Percentiles rank a stretch among this genome's conserved stretches.
Conservation (phyloP, 1,284 basidiomycete genomes). For the Irpex rosettiformis region DNA sequence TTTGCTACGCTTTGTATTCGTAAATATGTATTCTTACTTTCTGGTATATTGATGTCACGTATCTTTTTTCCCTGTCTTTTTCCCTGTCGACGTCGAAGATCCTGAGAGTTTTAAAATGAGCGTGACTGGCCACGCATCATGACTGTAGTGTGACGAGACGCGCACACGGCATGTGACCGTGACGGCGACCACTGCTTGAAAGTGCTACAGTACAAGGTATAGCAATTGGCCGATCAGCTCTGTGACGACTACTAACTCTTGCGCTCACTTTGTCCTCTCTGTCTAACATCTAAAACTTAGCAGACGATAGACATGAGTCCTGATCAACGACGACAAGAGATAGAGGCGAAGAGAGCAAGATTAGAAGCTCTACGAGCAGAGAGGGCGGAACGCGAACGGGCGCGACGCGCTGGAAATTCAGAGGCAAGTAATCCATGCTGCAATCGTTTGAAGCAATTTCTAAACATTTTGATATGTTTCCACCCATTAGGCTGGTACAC, state of each 20-base stretch:
- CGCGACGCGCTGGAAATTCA: not conserved
- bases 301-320: not conserved
- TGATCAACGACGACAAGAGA: not conserved
- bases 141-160: not conserved
- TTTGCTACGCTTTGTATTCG: not conserved
- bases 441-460: too few species aligned
- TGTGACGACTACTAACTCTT: not conserved
- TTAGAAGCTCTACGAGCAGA: not conserved
- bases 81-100: too few species aligned
- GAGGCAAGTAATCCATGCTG: too few species aligned
- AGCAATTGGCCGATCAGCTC: not conserved
- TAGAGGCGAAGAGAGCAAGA: not conserved
- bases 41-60: not conserved
- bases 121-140: too few species aligned
- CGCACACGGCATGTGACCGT: not conserved
- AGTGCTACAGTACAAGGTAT: not conserved
- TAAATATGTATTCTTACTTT: not conserved
- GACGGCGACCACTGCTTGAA: not conserved
- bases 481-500: not conserved
- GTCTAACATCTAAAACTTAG: not conserved
- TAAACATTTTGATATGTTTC: too few species aligned
- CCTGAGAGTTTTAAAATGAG: too few species aligned
- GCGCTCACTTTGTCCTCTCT: not conserved
- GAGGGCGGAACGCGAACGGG: not conserved
- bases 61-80: not conserved